Base-by-base conservation (phyloP, 768 basidiomycete species). In the Leccinum rimulosum region DNA sequence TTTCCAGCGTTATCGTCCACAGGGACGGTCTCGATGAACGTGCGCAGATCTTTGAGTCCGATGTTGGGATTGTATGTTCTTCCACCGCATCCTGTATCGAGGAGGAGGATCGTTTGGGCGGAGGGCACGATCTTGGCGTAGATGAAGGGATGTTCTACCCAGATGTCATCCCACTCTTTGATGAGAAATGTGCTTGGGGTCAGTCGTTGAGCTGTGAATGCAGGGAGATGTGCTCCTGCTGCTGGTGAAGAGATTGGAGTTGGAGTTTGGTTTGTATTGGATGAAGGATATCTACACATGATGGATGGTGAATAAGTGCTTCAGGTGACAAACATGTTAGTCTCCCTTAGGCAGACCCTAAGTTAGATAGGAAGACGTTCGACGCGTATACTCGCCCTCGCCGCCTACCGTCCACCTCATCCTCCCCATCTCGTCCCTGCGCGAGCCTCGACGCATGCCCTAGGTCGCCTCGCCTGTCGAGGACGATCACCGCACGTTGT, bases 21-120 rank as follows among this genome's bases (percentile, higher is more conserved):
- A 3, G 60, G 60, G 4, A 80, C 75, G 14, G 74, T 77, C 65
- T 84, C 83, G 54, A 85, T 74, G 72, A 81, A 85, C 40, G 76
- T 67, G 59, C 80, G 72, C 51, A 85, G 64, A 57, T 74, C 76
- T 61, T 67, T 81, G 55, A 82, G 67, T 7, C 73, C 65, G 35
- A 79, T 74, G 50, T 75, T 60, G 2, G 75, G 73, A 55, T 79
- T 74, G 51, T 72, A 65, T 3, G 81, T 78, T 51, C 67, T 72
- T 5, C 83, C 82, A 48, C 83, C 82, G 36, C 82, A 84, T 38
- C 83, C 84, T 15, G 81, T 83, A 65, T 85, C 84, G 49, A 84
- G 70, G 36, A 84, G 62, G 10, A 86, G 70, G 53, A 84, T 69
- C 2, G 79, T 78, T 27, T 69, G 69, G 4, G 75, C 72, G 10